phyloP scores from a whole-genome alignment of 2,329 filamentous ascomycete genomes.

The Aspergillus fructus region DNA sequence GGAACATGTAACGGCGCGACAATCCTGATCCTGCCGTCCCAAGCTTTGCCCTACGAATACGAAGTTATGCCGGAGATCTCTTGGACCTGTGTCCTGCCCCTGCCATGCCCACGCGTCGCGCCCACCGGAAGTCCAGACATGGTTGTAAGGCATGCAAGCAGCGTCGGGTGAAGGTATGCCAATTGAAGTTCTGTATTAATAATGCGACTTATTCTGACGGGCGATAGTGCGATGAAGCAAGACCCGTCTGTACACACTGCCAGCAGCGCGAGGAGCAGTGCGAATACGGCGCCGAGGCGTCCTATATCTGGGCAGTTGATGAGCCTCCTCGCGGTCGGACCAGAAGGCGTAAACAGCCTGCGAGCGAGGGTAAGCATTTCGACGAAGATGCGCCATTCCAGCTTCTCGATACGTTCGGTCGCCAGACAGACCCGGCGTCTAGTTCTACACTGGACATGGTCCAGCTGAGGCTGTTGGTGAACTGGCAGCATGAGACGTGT shows the following conservation, averaged over 20 bases:
- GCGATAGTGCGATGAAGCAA: constrained; percentile 22
- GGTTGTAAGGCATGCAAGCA: constrained; percentile 25
- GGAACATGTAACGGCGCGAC: too few species aligned
- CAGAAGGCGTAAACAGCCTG: not conserved
- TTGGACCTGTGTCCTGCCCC: not conserved
- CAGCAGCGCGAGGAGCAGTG: constrained; percentile 18
- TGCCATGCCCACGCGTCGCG: constrained; percentile 17
- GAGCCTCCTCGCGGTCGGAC: not conserved
- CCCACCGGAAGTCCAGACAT: constrained; percentile 25
- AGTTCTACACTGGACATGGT: constrained; percentile 16
- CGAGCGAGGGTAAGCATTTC: too few species aligned
- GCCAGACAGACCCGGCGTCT: not conserved
- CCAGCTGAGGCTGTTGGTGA: constrained; percentile 19
- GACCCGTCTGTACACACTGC: constrained; percentile 22
- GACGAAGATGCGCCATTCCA: not conserved
- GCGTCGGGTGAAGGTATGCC: constrained; percentile 24
- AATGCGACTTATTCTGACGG: not conserved
- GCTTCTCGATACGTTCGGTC: not conserved
- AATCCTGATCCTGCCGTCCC: too few species aligned
- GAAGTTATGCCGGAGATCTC: not conserved
- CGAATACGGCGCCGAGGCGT: constrained; percentile 15
- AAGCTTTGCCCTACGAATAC: not conserved
- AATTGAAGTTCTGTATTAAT: too few species aligned
- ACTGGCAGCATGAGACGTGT: constrained; percentile 22
- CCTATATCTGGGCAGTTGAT: constrained; percentile 17